phyloP scores from a whole-genome alignment of 495 filamentous ascomycete genomes.

The Podospora comata region DNA sequence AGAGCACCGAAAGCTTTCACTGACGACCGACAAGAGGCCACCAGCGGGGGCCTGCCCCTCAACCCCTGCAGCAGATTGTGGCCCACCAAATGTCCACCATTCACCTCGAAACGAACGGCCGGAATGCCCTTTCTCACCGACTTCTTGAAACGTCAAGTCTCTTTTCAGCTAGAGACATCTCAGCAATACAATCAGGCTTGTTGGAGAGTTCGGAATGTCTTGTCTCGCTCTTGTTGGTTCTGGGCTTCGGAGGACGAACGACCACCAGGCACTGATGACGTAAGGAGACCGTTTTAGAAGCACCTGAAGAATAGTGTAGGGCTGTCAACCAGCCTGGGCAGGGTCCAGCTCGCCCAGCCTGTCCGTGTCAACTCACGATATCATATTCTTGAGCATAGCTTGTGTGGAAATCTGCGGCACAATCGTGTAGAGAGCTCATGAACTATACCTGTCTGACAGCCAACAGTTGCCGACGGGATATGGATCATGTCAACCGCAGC shows the following conservation, averaged over 20 bases:
- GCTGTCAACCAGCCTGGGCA: background rate
- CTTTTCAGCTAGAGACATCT: background rate
- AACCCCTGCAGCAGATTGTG: conserved; percentile 1
- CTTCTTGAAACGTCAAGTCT: conserved; percentile 1
- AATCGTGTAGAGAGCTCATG: background rate
- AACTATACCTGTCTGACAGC: background rate
- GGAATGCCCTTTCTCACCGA: background rate
- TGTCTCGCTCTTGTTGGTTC: background rate
- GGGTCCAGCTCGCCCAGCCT: background rate
- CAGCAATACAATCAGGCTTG: background rate
- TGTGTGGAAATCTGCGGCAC: background rate
- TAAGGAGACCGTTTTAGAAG: conserved; percentile 3
- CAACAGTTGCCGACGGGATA: background rate
- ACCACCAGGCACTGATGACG: background rate
- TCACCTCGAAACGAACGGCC: background rate
- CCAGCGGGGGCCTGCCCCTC: conserved; percentile 1
- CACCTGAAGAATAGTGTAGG: background rate
- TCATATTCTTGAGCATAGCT: background rate
- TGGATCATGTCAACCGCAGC: background rate
- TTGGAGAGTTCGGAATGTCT: background rate
- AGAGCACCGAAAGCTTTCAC: conserved; percentile 12
- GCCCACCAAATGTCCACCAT: background rate
- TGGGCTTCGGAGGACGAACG: background rate
- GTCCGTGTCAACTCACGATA: background rate
- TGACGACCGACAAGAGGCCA: conserved; percentile 16